Conservation (phyloP, 306 rosid species). For the Pyrus betulifolia region DNA sequence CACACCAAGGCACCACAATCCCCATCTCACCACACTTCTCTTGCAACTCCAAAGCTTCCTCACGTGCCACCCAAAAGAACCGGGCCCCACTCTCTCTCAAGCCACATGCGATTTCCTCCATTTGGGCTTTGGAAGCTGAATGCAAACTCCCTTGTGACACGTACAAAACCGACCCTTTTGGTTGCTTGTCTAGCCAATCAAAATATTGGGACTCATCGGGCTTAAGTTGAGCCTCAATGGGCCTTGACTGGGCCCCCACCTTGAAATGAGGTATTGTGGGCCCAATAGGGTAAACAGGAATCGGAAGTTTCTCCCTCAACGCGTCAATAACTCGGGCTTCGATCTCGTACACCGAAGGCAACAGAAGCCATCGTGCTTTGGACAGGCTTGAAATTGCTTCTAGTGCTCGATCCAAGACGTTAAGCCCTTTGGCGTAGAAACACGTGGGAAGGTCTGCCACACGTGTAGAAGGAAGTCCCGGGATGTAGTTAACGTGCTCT, state of each 20-base stretch:
- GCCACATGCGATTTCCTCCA: constrained; percentile 42
- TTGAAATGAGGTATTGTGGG: constrained; percentile 32
- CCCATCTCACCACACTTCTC: constrained; percentile 18
- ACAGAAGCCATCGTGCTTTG: constrained; percentile 28
- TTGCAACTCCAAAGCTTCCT: constrained; percentile 20
- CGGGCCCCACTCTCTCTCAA: constrained; percentile 15
- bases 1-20: constrained; percentile 21
- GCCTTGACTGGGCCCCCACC: background rate
- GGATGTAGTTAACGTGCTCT: background rate
- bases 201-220: background rate
- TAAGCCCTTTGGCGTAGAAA: background rate
- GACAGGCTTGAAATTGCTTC: constrained; percentile 6
- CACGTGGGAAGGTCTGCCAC: constrained; percentile 24
- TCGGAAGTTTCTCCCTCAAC: background rate
- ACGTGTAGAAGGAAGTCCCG: constrained; percentile 5
- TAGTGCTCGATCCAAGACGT: constrained; percentile 12
- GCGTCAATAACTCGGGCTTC: constrained; percentile 32
- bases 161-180: constrained; percentile 35
- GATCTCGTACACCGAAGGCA: constrained; percentile 37
- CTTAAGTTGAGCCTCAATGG: background rate
- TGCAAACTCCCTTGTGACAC: constrained; percentile 48
- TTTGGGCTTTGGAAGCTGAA: constrained; percentile 34
- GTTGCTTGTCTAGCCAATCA: constrained; percentile 37
- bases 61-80: constrained; percentile 49
- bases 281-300: constrained; percentile 35